A percentile compares a stretch with the other conserved stretches of the same genome.
phyloP scores from a whole-genome alignment of 345 rosid species.

The Garcia nutans region DNA sequence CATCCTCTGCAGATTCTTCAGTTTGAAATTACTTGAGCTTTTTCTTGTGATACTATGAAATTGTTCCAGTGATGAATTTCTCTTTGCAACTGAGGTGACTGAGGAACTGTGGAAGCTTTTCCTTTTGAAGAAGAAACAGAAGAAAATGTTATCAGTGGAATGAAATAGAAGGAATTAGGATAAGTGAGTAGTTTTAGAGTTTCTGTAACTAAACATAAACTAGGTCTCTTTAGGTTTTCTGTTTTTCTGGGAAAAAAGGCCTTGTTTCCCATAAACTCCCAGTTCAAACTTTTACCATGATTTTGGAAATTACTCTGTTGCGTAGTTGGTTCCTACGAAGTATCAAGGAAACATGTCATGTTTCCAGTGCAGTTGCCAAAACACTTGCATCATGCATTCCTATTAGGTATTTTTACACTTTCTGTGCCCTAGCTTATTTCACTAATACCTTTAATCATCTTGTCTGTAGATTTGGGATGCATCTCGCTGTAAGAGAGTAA shows the following conservation, averaged over 20 bases:
- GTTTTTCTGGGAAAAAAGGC: not conserved
- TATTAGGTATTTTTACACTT: slow-evolving; percentile 7
- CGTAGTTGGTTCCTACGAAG: not conserved
- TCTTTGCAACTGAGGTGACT: too few species aligned
- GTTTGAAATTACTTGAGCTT: too few species aligned
- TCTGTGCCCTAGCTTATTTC: not conserved
- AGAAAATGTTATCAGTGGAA: too few species aligned
- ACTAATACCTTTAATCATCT: slow-evolving; percentile 8
- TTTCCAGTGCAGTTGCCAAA: not conserved
- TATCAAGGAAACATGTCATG: not conserved
- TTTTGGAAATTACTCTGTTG: not conserved
- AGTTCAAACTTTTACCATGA: not conserved
- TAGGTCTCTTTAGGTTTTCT: not conserved
- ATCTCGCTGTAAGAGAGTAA: slow-evolving; percentile 64
- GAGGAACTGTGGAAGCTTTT: too few species aligned
- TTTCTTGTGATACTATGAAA: too few species aligned
- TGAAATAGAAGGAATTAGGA: too few species aligned
- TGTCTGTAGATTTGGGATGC: slow-evolving; percentile 86
- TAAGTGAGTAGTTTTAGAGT: too few species aligned
- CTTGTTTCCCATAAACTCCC: not conserved
- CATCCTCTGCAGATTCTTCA: too few species aligned
- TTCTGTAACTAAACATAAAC: not conserved
- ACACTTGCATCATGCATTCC: not conserved
- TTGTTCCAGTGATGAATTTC: too few species aligned
- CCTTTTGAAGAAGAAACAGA: too few species aligned